phyloP scores from a whole-genome alignment of 2,329 filamentous ascomycete species.

The Monilinia polystroma region DNA sequence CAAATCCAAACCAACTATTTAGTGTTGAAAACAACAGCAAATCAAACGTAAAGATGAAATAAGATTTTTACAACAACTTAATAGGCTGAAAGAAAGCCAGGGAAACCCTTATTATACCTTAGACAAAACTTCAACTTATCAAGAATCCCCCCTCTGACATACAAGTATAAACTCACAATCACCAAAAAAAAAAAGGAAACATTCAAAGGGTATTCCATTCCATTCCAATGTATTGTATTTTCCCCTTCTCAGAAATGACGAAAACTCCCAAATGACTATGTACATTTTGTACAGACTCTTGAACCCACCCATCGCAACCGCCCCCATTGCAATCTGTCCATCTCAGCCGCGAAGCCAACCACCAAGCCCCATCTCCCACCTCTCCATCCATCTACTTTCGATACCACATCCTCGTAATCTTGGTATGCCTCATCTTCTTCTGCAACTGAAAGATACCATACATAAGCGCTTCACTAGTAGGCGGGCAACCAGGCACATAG shows the following conservation, averaged over 20 bases:
- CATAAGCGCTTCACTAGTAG: constrained; percentile 61
- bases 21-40: too few relatives aligned
- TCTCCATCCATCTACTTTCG: constrained; percentile 22
- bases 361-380: background rate
- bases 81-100: too few relatives aligned
- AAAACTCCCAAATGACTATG: constrained; percentile 16
- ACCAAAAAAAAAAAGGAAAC: background rate
- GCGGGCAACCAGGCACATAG: constrained; percentile 74
- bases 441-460: constrained; percentile 43
- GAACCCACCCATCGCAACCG: background rate
- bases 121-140: too few relatives aligned
- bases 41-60: too few relatives aligned
- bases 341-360: background rate
- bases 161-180: background rate
- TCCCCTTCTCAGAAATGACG: background rate
- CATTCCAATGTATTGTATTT: background rate
- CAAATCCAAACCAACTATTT: background rate
- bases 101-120: too few relatives aligned
- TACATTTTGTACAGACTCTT: constrained; percentile 19
- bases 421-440: constrained; percentile 29
- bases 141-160: too few relatives aligned
- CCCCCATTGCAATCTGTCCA: background rate
- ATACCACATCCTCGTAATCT: constrained; percentile 29
- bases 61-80: too few relatives aligned
- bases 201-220: background rate